phyloP scores from a whole-genome alignment of 2,329 filamentous ascomycete species.

The Cryphonectria naterciae region DNA sequence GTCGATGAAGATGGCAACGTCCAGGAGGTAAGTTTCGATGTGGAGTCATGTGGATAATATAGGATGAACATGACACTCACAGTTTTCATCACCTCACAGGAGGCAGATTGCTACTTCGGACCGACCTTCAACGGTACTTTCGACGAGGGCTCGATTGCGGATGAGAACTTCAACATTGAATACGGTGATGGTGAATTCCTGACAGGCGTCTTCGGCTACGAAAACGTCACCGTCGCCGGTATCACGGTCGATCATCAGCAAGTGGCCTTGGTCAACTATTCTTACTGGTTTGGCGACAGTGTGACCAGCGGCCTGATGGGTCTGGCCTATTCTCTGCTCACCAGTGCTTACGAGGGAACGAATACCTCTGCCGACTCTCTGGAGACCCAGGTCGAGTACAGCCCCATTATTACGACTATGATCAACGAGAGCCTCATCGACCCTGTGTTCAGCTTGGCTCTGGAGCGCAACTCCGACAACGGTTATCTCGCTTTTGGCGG shows the following conservation, averaged over 20 bases:
- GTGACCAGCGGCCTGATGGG: conserved; percentile 54
- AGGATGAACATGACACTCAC: background rate
- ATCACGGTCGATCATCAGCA: conserved; percentile 49
- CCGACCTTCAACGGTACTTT: conserved; percentile 39
- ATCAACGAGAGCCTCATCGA: conserved; percentile 46
- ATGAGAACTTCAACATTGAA: conserved; percentile 47
- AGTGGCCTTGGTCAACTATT: conserved; percentile 49
- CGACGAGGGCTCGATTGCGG: conserved; percentile 37
- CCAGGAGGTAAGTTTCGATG: conserved; percentile 9
- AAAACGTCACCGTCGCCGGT: conserved; percentile 48
- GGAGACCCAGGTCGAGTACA: conserved; percentile 44
- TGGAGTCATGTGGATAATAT: background rate
- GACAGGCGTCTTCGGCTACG: conserved; percentile 44
- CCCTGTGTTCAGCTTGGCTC: conserved; percentile 53
- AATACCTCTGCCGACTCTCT: conserved; percentile 15
- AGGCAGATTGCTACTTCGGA: conserved; percentile 34
- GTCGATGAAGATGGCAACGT: conserved; percentile 12
- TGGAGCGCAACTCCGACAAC: conserved; percentile 43
- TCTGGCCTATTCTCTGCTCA: conserved; percentile 53
- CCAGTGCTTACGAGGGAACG: conserved; percentile 41
- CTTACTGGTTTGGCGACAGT: conserved; percentile 49
- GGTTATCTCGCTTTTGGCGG: conserved; percentile 55
- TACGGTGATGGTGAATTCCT: conserved; percentile 50
- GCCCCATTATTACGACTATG: conserved; percentile 56
- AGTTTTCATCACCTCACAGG: background rate